Evolutionary conservation across 148 eudicot genomes (phyloP).

Genomic region (Nepenthes mirabilis): DNA sequence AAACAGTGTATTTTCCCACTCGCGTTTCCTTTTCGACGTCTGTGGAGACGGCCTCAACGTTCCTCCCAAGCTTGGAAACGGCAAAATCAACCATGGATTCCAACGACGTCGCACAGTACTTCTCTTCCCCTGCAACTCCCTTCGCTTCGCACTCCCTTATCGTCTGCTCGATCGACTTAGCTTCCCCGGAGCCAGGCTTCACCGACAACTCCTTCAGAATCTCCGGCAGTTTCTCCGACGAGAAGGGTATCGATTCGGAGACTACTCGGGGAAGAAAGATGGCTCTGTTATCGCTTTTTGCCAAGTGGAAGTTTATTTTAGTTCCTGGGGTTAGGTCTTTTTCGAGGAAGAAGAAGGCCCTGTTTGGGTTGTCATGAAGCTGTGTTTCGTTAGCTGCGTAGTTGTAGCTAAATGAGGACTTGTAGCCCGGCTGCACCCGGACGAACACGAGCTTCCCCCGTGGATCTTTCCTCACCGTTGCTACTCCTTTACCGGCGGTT

Average conservation of each 20-base stretch:
- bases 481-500: no score
- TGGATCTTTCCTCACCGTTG: no score
- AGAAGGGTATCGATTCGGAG: conserved; percentile 47
- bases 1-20: conserved; percentile 10
- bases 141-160: conserved; percentile 35
- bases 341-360: conserved; percentile 40
- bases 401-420: no score
- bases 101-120: conserved; percentile 55
- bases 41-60: conserved; percentile 27
- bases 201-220: conserved; percentile 27
- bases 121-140: conserved; percentile 23
- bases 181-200: conserved; percentile 28
- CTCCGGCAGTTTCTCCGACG: conserved; percentile 24
- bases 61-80: conserved; percentile 29
- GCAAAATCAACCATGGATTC: conserved; percentile 63
- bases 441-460: no score
- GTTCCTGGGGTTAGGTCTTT: conserved; percentile 34
- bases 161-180: conserved; percentile 29
- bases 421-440: no score
- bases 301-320: conserved; percentile 37
- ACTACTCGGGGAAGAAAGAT: conserved; percentile 32
- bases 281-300: conserved; percentile 13
- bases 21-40: conserved; percentile 9
- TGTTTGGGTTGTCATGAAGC: no score
- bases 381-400: no score